Percentiles rank a stretch among this genome's conserved stretches.
Evolutionary conservation across 2,329 filamentous ascomycete species (phyloP).

Genomic region (Fonsecaea pedrosoi): DNA sequence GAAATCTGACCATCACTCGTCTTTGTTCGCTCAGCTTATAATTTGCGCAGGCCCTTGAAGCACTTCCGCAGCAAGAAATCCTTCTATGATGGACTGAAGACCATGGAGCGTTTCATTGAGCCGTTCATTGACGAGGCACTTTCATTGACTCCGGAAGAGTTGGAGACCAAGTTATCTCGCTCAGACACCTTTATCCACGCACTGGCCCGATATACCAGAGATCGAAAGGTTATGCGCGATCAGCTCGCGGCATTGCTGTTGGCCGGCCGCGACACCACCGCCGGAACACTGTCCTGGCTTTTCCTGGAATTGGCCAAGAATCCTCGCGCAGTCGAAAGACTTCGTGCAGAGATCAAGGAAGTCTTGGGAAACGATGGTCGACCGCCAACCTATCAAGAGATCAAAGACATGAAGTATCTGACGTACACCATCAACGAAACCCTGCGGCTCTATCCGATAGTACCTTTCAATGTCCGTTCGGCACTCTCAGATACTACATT

Average conservation of each 20-base stretch:
- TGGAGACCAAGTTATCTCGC: constrained; percentile 72
- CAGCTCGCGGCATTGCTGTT: constrained; percentile 83
- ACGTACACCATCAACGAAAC: constrained; percentile 75
- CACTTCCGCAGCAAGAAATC: constrained; percentile 66
- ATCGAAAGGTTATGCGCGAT: constrained; percentile 72
- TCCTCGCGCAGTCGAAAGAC: constrained; percentile 69
- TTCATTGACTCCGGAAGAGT: constrained; percentile 71
- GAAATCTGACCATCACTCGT: constrained; percentile 33
- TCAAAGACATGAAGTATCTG: constrained; percentile 88
- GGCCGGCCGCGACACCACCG: constrained; percentile 84
- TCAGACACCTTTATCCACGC: constrained; percentile 87
- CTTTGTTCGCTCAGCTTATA: background rate
- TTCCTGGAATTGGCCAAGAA: constrained; percentile 81
- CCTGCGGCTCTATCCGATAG: constrained; percentile 76
- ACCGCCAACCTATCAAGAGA: constrained; percentile 71
- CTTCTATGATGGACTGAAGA: constrained; percentile 69
- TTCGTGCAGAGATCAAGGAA: constrained; percentile 74
- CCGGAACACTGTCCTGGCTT: constrained; percentile 78
- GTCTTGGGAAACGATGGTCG: constrained; percentile 66
- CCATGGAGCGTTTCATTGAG: constrained; percentile 78
- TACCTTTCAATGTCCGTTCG: constrained; percentile 79
- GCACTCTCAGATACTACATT: constrained; percentile 76
- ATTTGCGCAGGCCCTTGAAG: constrained; percentile 61
- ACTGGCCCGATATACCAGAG: constrained; percentile 77
- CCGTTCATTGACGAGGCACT: constrained; percentile 78